Conservation (phyloP, 257 asterid species). For the Nicotiana attenuata region DNA sequence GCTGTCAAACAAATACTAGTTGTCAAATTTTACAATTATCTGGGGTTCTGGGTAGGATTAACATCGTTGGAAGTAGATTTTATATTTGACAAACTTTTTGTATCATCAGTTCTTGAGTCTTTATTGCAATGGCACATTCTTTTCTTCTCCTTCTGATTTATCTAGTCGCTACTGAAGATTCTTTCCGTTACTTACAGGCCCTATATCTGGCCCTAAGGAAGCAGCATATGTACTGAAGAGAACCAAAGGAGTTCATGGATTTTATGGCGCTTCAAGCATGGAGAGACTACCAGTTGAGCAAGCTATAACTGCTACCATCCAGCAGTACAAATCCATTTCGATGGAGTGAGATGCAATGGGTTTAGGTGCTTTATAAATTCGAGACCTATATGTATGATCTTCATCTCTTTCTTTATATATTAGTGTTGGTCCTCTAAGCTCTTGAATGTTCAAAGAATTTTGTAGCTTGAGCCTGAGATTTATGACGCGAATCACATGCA, state of each 20-base stretch:
- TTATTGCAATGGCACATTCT: background rate
- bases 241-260: conserved; percentile 88
- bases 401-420: background rate
- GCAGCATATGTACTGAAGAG: conserved; percentile 83
- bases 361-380: background rate
- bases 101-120: background rate
- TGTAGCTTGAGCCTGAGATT: background rate
- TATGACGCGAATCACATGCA: background rate
- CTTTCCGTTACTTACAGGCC: conserved; percentile 44
- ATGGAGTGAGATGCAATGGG: conserved; percentile 22
- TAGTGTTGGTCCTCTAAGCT: background rate
- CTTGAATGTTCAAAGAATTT: background rate
- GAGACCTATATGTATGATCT: background rate
- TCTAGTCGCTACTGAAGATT: background rate
- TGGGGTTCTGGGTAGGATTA: background rate
- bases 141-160: background rate
- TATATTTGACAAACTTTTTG: background rate
- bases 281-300: conserved; percentile 97
- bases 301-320: conserved; percentile 71
- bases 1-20: background rate
- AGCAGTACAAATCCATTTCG: conserved; percentile 74
- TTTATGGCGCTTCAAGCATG: conserved; percentile 93
- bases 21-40: background rate
- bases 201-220: conserved; percentile 73
- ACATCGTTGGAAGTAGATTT: background rate